Base-by-base conservation (phyloP, 176 grass and related monocot species). In the Oryza meyeriana region DNA sequence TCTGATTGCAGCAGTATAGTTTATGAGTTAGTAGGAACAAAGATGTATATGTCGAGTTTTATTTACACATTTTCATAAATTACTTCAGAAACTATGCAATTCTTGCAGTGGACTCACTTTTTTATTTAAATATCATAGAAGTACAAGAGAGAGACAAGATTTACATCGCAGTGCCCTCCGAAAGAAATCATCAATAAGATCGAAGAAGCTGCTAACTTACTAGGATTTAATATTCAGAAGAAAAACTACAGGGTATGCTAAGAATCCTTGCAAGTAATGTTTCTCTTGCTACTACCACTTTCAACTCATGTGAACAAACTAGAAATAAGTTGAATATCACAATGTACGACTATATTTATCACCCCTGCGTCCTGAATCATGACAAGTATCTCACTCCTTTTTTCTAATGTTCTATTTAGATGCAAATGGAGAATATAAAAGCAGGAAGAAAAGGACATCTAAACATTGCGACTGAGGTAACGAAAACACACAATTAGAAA, bases 391-490 rank as follows among this genome's bases (percentile, higher is more conserved):
- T 66, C 34, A 80, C 42, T 17, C 41, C 28, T 47, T 5, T 41
- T 70, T 29, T 80, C 6, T 33, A 57, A 40, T 77, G 12, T 87
- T 87, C 41, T 44, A 52, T 89, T 63, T 74, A 99, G 96, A 95
- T 95, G 96, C 78, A 75, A 76, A 88, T 99, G 79, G 87, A 94
- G 83, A 99, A 95, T 22, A 50, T 89, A 1, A 99, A 93, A 88
- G 96, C 91, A 71, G 96, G 96, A 41, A 91, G 96, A 79, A 99
- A 99, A 75, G 96, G 96, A 66, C 95, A 99, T 92, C 89, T 99
- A 45, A 99, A 94, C 90, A 91, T 99, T 74, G 87, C 96, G 65
- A 99, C 96, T 72, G 93, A 99, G 93, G 95, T 91, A 65, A 34
- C 30, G 36, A 16, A 41, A 79, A 72, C 38, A 81, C 50, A 55